Conservation (phyloP, 2,329 filamentous ascomycete genomes). For the Orbilia ellipsospora region DNA sequence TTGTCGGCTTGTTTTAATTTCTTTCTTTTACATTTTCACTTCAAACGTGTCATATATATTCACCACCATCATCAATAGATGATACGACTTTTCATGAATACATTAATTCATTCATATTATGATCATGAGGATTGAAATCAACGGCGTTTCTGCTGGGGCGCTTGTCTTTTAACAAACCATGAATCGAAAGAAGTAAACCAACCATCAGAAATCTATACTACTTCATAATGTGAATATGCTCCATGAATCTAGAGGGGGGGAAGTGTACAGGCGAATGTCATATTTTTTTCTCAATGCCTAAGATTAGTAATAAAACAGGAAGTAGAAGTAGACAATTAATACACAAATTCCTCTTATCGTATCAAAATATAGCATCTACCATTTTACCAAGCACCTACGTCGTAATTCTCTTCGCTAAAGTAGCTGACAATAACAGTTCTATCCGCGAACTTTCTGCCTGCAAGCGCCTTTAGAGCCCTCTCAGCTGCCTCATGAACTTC, state of each 20-base stretch:
- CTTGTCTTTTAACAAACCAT: constrained; percentile 18
- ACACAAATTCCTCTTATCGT: constrained; percentile 11
- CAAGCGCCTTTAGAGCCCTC: constrained; percentile 87
- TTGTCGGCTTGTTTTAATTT: constrained; percentile 7
- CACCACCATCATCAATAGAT: constrained; percentile 30
- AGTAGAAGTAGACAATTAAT: constrained; percentile 11
- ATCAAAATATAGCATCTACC: neutral
- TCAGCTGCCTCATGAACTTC: constrained; percentile 80
- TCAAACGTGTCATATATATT: constrained; percentile 53
- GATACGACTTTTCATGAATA: constrained; percentile 46
- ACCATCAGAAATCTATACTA: no score
- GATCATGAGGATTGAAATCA: constrained; percentile 11
- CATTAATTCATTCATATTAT: constrained; percentile 30
- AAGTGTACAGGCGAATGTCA: constrained; percentile 12
- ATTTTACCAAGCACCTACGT: constrained; percentile 81
- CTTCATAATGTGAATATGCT: no score
- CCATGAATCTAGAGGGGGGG: neutral
- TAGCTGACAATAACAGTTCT: constrained; percentile 96
- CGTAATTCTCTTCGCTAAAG: constrained; percentile 98
- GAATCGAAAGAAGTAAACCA: constrained; percentile 23
- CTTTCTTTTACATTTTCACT: constrained; percentile 6
- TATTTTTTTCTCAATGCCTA: constrained; percentile 8
- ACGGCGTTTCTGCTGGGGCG: constrained; percentile 21
- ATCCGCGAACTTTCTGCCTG: constrained; percentile 94
- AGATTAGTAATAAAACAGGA: constrained; percentile 37